Evolutionary conservation across 768 basidiomycete genomes (phyloP).

Genomic region (Chiua virens): DNA sequence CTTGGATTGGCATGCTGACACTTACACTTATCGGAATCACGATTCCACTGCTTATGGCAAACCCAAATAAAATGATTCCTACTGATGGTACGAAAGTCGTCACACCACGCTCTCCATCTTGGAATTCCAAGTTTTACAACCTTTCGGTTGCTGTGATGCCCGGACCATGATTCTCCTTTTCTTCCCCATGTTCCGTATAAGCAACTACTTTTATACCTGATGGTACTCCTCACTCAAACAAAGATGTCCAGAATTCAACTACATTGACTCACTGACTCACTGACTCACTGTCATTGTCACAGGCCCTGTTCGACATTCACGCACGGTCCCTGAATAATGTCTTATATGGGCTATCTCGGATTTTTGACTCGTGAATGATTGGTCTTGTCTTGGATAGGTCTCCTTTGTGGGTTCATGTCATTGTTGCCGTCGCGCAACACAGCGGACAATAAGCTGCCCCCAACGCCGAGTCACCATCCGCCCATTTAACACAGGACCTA

Average conservation of each 20-base stretch:
- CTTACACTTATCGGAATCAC: conserved; percentile 68
- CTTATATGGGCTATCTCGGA: conserved; percentile 79
- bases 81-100: conserved; percentile 71
- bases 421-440: background rate
- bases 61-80: conserved; percentile 70
- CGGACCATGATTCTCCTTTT: conserved; percentile 72
- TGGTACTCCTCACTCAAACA: conserved; percentile 37
- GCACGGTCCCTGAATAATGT: conserved; percentile 73
- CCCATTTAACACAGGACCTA: conserved; percentile 57
- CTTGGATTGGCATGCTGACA: conserved; percentile 49
- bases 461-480: background rate
- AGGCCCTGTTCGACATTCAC: conserved; percentile 72
- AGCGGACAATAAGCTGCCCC: background rate
- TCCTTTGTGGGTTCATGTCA: conserved; percentile 43
- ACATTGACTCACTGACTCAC: conserved; percentile 75
- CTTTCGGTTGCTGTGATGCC: conserved; percentile 65
- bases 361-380: conserved; percentile 67
- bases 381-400: conserved; percentile 63
- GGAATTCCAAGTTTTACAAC: conserved; percentile 69
- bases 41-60: conserved; percentile 68
- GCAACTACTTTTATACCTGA: conserved; percentile 85
- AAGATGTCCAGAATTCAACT: conserved; percentile 63
- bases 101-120: conserved; percentile 63
- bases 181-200: conserved; percentile 81
- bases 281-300: no score